Conservation (phyloP, 1,139 yeast genomes). For the Arxiozyma telluris region DNA sequence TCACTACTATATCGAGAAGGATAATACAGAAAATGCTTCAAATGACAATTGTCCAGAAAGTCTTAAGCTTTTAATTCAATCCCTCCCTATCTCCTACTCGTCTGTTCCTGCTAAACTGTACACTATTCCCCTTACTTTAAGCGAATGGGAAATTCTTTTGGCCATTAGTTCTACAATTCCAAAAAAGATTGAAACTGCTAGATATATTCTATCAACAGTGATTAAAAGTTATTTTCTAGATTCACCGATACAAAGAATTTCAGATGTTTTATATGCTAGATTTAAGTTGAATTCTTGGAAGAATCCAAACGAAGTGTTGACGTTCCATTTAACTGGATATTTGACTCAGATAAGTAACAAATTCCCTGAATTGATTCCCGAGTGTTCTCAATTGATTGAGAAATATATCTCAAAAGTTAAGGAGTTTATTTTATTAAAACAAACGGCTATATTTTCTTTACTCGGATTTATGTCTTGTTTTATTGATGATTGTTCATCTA, state of each 20-base stretch:
- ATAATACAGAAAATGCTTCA: conserved; percentile 13
- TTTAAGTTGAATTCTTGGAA: conserved; percentile 41
- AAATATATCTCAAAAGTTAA: conserved; percentile 26
- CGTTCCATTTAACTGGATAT: conserved; percentile 29
- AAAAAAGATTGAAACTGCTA: conserved; percentile 41
- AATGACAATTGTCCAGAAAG: conserved; percentile 4
- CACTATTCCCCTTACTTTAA: conserved; percentile 39
- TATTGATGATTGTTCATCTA: conserved; percentile 13
- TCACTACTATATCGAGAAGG: conserved; percentile 30
- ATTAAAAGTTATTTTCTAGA: conserved; percentile 53
- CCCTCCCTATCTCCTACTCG: conserved; percentile 24
- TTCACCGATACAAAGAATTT: conserved; percentile 46
- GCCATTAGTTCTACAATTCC: conserved; percentile 50
- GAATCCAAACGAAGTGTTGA: conserved; percentile 34
- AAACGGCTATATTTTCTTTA: conserved; percentile 25
- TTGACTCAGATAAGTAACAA: conserved; percentile 29
- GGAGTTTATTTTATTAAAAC: conserved; percentile 15
- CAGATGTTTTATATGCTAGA: conserved; percentile 38
- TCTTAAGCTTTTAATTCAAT: conserved; percentile 17
- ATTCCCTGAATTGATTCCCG: conserved; percentile 26
- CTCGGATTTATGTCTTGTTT: conserved; percentile 27
- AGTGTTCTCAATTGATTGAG: conserved; percentile 19
- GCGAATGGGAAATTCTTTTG: conserved; percentile 62
- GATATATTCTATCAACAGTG: conserved; percentile 39
- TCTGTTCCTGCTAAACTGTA: conserved; percentile 22